A percentile compares a stretch with the other conserved stretches of the same genome.
These are phyloP conservation scores for Metschnikowia reukaufii DNA, from an alignment of 805 yeast genomes.

Conservation along the genomic window DNA sequence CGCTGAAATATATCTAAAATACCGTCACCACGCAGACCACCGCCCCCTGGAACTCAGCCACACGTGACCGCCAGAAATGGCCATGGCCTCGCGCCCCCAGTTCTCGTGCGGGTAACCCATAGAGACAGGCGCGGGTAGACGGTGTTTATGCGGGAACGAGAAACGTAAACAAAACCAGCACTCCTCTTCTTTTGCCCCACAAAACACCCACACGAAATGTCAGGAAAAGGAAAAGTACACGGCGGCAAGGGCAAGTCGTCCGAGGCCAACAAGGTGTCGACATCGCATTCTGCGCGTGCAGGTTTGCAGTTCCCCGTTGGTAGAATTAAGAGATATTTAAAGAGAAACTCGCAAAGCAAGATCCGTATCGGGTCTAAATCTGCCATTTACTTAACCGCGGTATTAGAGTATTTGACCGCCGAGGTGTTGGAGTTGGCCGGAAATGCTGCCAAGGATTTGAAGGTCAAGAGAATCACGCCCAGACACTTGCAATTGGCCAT, in stretches of 20 bases:
- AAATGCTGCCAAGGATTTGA: slow-evolving; percentile 34
- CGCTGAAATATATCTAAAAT: too few species aligned
- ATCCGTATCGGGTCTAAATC: slow-evolving; percentile 80
- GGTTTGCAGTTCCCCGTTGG: slow-evolving; percentile 98
- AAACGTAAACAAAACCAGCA: slow-evolving; percentile 19
- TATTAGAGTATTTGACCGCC: slow-evolving; percentile 32
- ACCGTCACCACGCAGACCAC: too few species aligned
- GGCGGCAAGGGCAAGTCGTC: slow-evolving; percentile 97
- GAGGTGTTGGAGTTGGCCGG: slow-evolving; percentile 36
- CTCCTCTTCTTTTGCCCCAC: slow-evolving; percentile 15
- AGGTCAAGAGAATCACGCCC: slow-evolving; percentile 35
- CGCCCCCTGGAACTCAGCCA: too few species aligned
- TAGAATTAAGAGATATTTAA: slow-evolving; percentile 92
- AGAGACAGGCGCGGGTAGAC: slow-evolving; percentile 7
- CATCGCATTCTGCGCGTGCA: slow-evolving; percentile 91
- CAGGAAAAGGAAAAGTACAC: slow-evolving; percentile 83
- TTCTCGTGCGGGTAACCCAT: slow-evolving; percentile 12
- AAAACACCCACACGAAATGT: slow-evolving; percentile 48
- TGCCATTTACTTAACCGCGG: slow-evolving; percentile 54
- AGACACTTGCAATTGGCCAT: slow-evolving; percentile 35
- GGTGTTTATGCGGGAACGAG: slow-evolving; percentile 13
- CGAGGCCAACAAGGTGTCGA: slow-evolving; percentile 63
- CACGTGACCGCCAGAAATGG: background rate
- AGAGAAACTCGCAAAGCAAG: slow-evolving; percentile 79
- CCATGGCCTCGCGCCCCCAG: slow-evolving; percentile 6